A percentile compares a stretch with the other conserved stretches of the same genome.
phyloP scores from a whole-genome alignment of 805 yeast species.

The Wickerhamomyces pijperi region DNA sequence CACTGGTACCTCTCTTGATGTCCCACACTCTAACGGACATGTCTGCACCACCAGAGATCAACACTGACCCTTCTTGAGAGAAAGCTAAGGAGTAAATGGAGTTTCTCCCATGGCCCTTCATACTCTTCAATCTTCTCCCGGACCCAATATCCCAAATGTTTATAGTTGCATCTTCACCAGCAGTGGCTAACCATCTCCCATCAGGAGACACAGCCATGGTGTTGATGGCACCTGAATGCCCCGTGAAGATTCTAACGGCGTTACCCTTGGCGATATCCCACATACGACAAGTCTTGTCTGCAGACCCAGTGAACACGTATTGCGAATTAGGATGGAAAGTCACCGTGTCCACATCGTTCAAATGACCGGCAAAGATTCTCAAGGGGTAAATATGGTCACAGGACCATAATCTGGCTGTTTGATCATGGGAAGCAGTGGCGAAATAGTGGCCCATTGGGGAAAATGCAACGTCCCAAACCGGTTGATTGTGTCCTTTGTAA shows the following conservation, averaged over 20 bases:
- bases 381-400: slow-evolving; percentile 96
- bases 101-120: slow-evolving; percentile 91
- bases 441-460: slow-evolving; percentile 95
- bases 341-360: slow-evolving; percentile 91
- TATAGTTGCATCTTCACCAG: slow-evolving; percentile 85
- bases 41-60: slow-evolving; percentile 90
- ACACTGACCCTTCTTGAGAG: slow-evolving; percentile 77
- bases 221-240: slow-evolving; percentile 84
- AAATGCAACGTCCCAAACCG: slow-evolving; percentile 94
- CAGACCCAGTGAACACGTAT: slow-evolving; percentile 88
- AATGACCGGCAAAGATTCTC: slow-evolving; percentile 93
- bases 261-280: slow-evolving; percentile 92
- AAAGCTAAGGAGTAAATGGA: slow-evolving; percentile 79
- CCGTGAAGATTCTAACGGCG: slow-evolving; percentile 84
- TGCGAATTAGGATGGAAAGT: slow-evolving; percentile 94
- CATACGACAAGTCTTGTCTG: slow-evolving; percentile 94
- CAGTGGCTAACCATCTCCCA: slow-evolving; percentile 93
- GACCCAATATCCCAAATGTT: slow-evolving; percentile 91
- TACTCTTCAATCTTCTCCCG: slow-evolving; percentile 76
- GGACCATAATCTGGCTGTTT: slow-evolving; percentile 95
- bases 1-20: slow-evolving; percentile 72
- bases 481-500: slow-evolving; percentile 94
- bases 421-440: slow-evolving; percentile 97
- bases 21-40: slow-evolving; percentile 95
- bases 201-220: slow-evolving; percentile 88